Percentiles rank a stretch among this genome's conserved stretches.
phyloP scores from a whole-genome alignment of 31 red algal species.

The Porphyra umbilicalis region DNA sequence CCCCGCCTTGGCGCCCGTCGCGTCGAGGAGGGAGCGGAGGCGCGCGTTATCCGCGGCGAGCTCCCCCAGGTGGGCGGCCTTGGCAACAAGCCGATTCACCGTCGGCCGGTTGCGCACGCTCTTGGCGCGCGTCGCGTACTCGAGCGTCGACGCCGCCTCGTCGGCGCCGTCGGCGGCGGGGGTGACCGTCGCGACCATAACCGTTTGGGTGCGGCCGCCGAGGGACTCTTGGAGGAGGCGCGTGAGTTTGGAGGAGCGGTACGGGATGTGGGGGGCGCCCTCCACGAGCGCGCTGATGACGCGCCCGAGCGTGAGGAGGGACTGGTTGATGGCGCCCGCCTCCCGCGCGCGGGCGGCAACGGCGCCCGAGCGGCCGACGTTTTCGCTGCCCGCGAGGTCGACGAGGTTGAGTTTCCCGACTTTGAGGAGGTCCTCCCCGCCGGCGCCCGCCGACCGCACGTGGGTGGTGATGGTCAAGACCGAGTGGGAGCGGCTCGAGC shows the following conservation, averaged over 20 bases:
- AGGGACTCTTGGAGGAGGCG: constrained; percentile 91
- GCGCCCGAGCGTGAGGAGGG: constrained; percentile 77
- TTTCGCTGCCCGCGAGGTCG: constrained; percentile 96
- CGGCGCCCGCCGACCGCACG: constrained; percentile 62
- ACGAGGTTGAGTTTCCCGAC: constrained; percentile 99
- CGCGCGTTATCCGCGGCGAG: constrained; percentile 86
- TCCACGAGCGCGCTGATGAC: constrained; percentile 98
- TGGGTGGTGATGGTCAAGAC: constrained; percentile 96
- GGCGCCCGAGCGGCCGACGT: constrained; percentile 84
- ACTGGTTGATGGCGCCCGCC: constrained; percentile 98
- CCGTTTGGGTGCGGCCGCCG: constrained; percentile 93
- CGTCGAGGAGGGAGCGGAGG: constrained; percentile 76
- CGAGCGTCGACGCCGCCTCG: constrained; percentile 82
- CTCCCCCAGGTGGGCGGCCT: constrained; percentile 82
- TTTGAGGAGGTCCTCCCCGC: constrained; percentile 88
- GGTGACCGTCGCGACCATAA: constrained; percentile 93
- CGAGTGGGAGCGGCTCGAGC: constrained; percentile 92
- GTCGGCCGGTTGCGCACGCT: constrained; percentile 95
- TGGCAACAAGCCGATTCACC: constrained; percentile 94
- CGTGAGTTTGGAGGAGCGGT: constrained; percentile 97
- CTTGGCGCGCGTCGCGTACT: constrained; percentile 97
- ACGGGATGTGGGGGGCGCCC: constrained; percentile 87
- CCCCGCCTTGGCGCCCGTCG: constrained; percentile 80
- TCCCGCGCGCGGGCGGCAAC: constrained; percentile 74
- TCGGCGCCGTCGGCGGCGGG: constrained; percentile 56